Conservation (phyloP, 306 rosid genomes). For the Malus asiatica region DNA sequence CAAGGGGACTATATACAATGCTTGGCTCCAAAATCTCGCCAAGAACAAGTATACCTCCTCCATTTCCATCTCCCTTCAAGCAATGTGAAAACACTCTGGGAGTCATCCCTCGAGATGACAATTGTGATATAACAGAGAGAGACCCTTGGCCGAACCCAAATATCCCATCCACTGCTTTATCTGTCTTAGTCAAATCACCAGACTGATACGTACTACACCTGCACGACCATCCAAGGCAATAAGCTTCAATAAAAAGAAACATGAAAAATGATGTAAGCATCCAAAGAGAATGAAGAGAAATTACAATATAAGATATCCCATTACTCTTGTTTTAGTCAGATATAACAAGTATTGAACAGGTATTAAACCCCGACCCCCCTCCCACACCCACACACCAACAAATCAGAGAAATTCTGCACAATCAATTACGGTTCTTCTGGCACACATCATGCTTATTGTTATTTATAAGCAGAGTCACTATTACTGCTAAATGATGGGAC, state of each 20-base stretch:
- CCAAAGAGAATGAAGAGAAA: background rate
- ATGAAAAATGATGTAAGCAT: constrained; percentile 1
- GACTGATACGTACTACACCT: constrained; percentile 86
- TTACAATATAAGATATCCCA: background rate
- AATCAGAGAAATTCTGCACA: background rate
- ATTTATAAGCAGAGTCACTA: background rate
- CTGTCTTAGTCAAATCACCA: constrained; percentile 81
- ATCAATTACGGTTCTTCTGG: background rate
- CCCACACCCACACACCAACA: no score
- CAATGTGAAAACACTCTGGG: constrained; percentile 94
- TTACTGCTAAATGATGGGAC: background rate
- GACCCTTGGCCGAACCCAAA: constrained; percentile 92
- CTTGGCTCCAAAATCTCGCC: constrained; percentile 94
- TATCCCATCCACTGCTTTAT: constrained; percentile 87
- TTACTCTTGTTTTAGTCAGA: background rate
- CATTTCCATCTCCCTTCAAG: constrained; percentile 78
- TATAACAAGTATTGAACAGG: no score
- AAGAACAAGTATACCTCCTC: constrained; percentile 96
- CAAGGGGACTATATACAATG: constrained; percentile 90
- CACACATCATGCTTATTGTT: background rate
- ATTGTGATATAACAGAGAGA: constrained; percentile 76
- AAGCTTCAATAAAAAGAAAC: constrained; percentile 19
- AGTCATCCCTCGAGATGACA: constrained; percentile 72
- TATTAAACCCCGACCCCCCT: no score
- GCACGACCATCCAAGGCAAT: constrained; percentile 23